Conservation (phyloP, 2,329 filamentous ascomycete species). For the Arthrinium phaeospermum region DNA sequence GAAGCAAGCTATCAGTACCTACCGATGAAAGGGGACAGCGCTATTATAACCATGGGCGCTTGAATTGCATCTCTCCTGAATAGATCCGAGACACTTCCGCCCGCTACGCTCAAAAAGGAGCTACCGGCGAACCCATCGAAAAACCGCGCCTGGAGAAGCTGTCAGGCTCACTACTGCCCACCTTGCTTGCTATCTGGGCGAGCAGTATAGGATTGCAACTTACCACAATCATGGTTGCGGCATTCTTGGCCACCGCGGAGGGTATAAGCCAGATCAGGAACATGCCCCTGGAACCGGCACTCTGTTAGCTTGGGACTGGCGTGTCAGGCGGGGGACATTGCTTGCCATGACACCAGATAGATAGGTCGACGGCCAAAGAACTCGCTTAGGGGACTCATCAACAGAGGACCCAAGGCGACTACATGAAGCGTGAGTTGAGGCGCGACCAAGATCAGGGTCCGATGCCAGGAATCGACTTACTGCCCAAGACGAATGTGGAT, state of each 20-base stretch:
- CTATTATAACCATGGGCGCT: slow-evolving; percentile 84
- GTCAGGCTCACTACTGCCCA: slow-evolving; percentile 8
- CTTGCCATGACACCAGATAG: slow-evolving; percentile 72
- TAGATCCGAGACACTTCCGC: slow-evolving; percentile 84
- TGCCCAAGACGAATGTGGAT: slow-evolving; percentile 81
- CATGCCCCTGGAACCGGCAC: slow-evolving; percentile 45
- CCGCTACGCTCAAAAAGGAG: slow-evolving; percentile 75
- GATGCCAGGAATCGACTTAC: slow-evolving; percentile 49
- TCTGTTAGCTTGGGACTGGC: neutral
- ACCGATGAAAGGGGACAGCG: slow-evolving; percentile 65
- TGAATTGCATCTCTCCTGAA: slow-evolving; percentile 73
- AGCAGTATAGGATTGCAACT: slow-evolving; percentile 20
- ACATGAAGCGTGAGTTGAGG: neutral
- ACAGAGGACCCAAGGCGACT: slow-evolving; percentile 65
- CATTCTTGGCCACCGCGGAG: slow-evolving; percentile 80
- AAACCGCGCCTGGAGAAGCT: slow-evolving; percentile 62
- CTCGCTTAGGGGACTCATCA: slow-evolving; percentile 69
- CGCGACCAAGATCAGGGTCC: neutral
- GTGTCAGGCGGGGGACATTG: neutral
- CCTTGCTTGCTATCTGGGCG: neutral
- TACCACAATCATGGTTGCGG: slow-evolving; percentile 75
- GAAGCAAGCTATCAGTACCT: neutral
- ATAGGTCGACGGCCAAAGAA: slow-evolving; percentile 86
- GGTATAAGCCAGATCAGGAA: slow-evolving; percentile 84
- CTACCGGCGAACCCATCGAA: slow-evolving; percentile 75